phyloP scores from a whole-genome alignment of 345 rosid genomes.

The Excoecaria agallocha region DNA sequence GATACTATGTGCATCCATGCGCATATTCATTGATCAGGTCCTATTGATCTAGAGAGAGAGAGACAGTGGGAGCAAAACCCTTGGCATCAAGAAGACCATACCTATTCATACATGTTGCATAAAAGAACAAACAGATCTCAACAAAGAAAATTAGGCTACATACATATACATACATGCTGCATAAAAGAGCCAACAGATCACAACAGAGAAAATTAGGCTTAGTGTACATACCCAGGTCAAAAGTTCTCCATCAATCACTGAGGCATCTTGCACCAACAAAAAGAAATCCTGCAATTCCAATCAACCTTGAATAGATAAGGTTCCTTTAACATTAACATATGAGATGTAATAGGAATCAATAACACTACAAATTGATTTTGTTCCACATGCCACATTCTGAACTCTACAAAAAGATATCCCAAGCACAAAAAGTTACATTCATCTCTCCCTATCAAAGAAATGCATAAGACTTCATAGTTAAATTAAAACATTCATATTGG shows the following conservation, averaged over 20 bases:
- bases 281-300: slow-evolving; percentile 69
- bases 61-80: not conserved
- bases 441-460: not conserved
- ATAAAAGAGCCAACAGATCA: not conserved
- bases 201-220: slow-evolving; percentile 5
- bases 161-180: too few species aligned
- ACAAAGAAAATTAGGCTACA: not conserved
- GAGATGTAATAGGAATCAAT: not conserved
- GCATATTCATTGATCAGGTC: not conserved
- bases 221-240: slow-evolving; percentile 63
- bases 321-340: not conserved
- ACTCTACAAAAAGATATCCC: slow-evolving; percentile 7
- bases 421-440: not conserved
- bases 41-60: not conserved
- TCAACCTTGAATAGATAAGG: slow-evolving; percentile 7
- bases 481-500: not conserved
- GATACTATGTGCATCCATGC: not conserved
- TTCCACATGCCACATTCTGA: not conserved
- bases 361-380: not conserved
- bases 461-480: not conserved
- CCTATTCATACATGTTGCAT: too few species aligned
- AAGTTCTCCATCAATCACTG: slow-evolving; percentile 88
- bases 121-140: not conserved
- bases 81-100: not conserved
- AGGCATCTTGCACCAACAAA: slow-evolving; percentile 56